Base-by-base conservation (phyloP, 352 stramenopile species). In the Globisporangium cystogenes region DNA sequence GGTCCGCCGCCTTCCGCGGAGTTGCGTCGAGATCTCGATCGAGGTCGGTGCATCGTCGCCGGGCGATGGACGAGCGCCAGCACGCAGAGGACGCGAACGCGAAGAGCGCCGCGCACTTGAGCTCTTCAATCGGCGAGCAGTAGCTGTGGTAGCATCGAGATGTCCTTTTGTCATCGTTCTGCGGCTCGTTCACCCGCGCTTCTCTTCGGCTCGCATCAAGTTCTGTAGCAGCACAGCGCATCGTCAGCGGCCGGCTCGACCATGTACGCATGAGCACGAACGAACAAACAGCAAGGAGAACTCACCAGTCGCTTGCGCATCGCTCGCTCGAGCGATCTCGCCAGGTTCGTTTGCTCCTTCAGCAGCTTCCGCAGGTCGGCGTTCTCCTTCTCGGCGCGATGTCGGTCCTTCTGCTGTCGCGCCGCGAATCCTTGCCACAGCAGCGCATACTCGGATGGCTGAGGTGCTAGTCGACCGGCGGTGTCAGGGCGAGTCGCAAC, bases 241-340 rank as follows among this genome's bases (percentile, higher is more conserved):
- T 12, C 14, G 33, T 39, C 33, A 39, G 33, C 33, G 33, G 18
- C 18, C 33, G 18, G 15, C 33, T 18, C 11, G 33, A 39, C 6
- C 33, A 39, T 18, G 16, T 8, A 55, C 7, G 26, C 27, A 15
- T 27, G 20, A 33, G 12, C 21, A 43, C 24, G 35, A 7, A 24
- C 39, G 20, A 29, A 26, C 43, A 39, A 16, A 16, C 39, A 44
- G 1, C 18, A 23, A 5, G 16, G 11, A 40, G n/a, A 14, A 33
- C 50, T 12, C 29, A 56, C 50, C 27, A 46, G 52, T 18, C 43
- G 52, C 35, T 58, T 58, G 23, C 43, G 43, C 18, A 52, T 23
- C 11, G 20, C 29, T 18, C 36, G 42, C 43, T 58, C 52, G 27
- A 57, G 41, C 20, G 51, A 42, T 33, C 39, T 44, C 23, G 52